Percentiles rank a stretch among this genome's conserved stretches.
Conservation (phyloP, 2,329 filamentous ascomycete species). For the Microsporum audouinii region DNA sequence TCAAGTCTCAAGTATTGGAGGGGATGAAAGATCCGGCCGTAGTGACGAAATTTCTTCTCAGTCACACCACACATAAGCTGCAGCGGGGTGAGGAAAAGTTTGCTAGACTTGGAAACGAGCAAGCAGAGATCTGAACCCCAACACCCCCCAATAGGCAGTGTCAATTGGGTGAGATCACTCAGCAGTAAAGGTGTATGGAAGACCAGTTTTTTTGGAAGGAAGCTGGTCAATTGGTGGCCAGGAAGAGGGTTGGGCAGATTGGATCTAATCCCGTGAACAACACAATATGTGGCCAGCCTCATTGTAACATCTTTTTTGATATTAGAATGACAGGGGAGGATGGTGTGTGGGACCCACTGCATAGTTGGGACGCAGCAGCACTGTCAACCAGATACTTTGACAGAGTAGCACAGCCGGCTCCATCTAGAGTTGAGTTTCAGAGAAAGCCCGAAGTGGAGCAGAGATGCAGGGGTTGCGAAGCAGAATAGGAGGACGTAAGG, state of each 20-base stretch:
- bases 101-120: neutral
- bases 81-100: neutral
- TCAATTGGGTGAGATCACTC: neutral
- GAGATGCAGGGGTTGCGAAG: constrained; percentile 10
- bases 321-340: neutral
- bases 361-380: neutral
- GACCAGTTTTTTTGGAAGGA: neutral
- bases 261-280: constrained; percentile 14
- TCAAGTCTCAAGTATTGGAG: neutral
- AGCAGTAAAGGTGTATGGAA: neutral
- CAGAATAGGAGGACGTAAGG: constrained; percentile 6
- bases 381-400: neutral
- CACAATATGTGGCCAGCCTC: constrained; percentile 12
- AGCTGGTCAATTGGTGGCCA: neutral
- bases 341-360: neutral
- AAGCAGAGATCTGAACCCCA: neutral
- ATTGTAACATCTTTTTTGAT: neutral
- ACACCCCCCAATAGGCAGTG: neutral
- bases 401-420: constrained; percentile 25
- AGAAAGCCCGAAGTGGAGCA: constrained; percentile 3
- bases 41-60: neutral
- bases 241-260: neutral
- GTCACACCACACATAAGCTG: neutral
- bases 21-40: neutral
- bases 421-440: constrained; percentile 1